A percentile compares a stretch with the other conserved stretches of the same genome.
phyloP scores from a whole-genome alignment of 352 stramenopile species.

The Phytopythium kandeliae region DNA sequence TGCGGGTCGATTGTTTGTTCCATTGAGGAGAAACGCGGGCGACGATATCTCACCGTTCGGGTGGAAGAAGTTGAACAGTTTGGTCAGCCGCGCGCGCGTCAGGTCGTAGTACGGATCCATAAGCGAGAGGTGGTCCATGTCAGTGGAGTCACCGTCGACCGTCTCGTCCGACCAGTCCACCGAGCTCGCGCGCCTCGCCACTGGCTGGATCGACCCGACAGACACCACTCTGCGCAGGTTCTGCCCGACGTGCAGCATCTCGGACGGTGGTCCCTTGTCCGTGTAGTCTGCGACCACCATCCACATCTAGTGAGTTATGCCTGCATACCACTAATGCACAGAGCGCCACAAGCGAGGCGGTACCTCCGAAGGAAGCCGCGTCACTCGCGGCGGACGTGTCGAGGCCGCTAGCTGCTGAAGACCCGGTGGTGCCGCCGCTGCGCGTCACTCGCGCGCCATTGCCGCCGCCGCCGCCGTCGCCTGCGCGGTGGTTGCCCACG shows the following conservation, averaged over 20 bases:
- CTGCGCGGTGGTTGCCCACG: neutral
- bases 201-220: constrained; percentile 27
- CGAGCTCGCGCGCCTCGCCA: constrained; percentile 39
- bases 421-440: neutral
- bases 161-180: constrained; percentile 63
- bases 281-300: constrained; percentile 4
- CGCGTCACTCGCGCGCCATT: neutral
- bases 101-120: constrained; percentile 86
- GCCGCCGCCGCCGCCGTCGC: neutral
- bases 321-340: neutral
- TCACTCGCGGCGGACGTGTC: neutral
- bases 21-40: neutral
- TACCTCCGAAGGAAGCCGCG: constrained; percentile 6
- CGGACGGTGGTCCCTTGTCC: constrained; percentile 4
- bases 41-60: constrained; percentile 37
- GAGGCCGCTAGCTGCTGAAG: neutral
- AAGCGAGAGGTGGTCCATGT: constrained; percentile 49
- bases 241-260: constrained; percentile 48
- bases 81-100: constrained; percentile 60
- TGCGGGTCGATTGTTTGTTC: neutral
- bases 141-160: constrained; percentile 13
- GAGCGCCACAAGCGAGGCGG: no score
- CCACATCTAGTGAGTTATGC: neutral
- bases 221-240: constrained; percentile 61
- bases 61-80: constrained; percentile 62